These are phyloP conservation scores for Ceratobasidium sp. DNA, from an alignment of 1,284 basidiomycete genomes.

Conservation along the genomic window DNA sequence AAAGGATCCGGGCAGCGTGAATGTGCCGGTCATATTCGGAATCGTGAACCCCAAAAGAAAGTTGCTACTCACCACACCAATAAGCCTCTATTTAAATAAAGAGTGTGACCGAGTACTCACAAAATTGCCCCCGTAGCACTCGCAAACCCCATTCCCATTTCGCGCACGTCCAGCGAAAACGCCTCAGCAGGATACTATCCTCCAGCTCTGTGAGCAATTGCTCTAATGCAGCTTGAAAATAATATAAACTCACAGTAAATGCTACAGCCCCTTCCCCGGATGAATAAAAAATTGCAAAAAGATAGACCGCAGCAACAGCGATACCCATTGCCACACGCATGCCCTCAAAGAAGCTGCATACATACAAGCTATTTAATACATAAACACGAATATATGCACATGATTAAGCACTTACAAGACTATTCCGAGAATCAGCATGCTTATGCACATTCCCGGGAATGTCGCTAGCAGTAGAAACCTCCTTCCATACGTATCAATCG, in stretches of 20 bases:
- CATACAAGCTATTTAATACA: constrained; percentile 63
- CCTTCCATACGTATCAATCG: constrained; percentile 71
- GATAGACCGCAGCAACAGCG: constrained; percentile 69
- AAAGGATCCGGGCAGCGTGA: constrained; percentile 76
- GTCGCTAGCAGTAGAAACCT: constrained; percentile 73
- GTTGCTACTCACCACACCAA: constrained; percentile 56
- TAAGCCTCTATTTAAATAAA: constrained; percentile 10
- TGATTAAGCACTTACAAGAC: constrained; percentile 56
- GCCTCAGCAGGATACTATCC: constrained; percentile 71
- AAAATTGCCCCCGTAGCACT: constrained; percentile 73
- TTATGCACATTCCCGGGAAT: constrained; percentile 73
- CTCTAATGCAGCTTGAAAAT: constrained; percentile 54
- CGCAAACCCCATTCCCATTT: constrained; percentile 75
- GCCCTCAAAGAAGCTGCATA: constrained; percentile 56
- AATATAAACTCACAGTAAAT: constrained; percentile 62
- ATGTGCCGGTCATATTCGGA: constrained; percentile 70
- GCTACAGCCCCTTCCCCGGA: constrained; percentile 85
- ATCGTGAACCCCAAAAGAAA: constrained; percentile 77
- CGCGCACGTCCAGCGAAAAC: constrained; percentile 77
- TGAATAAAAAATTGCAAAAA: constrained; percentile 71
- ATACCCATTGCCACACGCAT: constrained; percentile 60
- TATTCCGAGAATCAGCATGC: constrained; percentile 71
- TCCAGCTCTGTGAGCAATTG: constrained; percentile 3
- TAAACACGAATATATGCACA: constrained; percentile 50
- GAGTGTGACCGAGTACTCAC: constrained; percentile 49